Evolutionary conservation across 768 basidiomycete genomes (phyloP).

Genomic region (Epithele typhae): DNA sequence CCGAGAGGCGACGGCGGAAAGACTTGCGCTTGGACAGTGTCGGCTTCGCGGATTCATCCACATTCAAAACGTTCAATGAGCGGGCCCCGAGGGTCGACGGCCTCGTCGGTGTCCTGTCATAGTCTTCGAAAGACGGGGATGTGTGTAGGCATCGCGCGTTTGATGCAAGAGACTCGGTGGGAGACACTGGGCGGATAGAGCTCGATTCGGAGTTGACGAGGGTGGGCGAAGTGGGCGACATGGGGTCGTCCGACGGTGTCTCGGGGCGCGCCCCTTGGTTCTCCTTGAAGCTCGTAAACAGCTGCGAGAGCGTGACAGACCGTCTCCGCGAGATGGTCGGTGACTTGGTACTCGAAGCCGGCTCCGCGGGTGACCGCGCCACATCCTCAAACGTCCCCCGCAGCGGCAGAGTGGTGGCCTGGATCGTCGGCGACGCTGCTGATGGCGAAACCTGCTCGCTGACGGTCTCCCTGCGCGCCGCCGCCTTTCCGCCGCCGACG

Average conservation of each 20-base stretch:
- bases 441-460: constrained; percentile 2
- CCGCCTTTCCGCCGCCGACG: constrained; percentile 20
- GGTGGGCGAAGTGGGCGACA: constrained; percentile 9
- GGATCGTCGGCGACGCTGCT: not conserved
- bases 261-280: constrained; percentile 9
- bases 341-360: constrained; percentile 12
- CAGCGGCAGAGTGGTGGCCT: not conserved
- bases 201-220: constrained; percentile 8
- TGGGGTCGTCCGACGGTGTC: constrained; percentile 8
- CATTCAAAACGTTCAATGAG: not conserved
- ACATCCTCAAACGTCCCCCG: not conserved
- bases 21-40: constrained; percentile 22
- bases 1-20: constrained; percentile 28
- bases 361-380: constrained; percentile 8
- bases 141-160: constrained; percentile 8
- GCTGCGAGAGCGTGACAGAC: constrained; percentile 25
- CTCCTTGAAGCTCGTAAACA: constrained; percentile 21
- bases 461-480: constrained; percentile 7
- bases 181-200: constrained; percentile 17
- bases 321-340: constrained; percentile 20
- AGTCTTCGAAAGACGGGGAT: constrained; percentile 19
- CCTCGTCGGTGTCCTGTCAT: constrained; percentile 7
- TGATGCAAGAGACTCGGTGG: constrained; percentile 20
- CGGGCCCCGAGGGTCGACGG: not conserved
- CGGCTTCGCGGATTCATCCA: constrained; percentile 10